Percentiles rank a stretch among this genome's conserved stretches.
Evolutionary conservation across 192 early-diverging fungal species (phyloP).

Genomic region (Funneliformis geosporum): DNA sequence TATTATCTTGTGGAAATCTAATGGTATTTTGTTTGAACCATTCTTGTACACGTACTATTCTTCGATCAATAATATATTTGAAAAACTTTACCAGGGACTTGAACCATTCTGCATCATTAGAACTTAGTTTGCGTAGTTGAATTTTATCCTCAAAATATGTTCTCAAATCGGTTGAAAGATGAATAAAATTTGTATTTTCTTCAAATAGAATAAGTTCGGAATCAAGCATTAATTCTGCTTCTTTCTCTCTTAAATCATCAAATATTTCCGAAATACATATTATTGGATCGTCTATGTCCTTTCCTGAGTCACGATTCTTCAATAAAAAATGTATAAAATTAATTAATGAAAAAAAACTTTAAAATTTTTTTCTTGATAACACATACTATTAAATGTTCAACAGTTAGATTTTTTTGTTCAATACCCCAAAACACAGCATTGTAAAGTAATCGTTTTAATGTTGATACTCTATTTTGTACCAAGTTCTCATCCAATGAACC

Average conservation of each 20-base stretch:
- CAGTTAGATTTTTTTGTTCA: constrained; percentile 3
- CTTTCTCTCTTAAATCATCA: too few relatives aligned
- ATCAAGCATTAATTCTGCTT: too few relatives aligned
- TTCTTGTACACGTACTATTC: constrained; percentile 14
- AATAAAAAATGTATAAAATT: not conserved
- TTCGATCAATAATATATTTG: constrained; percentile 24
- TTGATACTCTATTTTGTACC: constrained; percentile 1
- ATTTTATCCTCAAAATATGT: constrained; percentile 24
- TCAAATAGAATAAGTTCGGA: too few relatives aligned
- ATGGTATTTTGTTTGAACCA: constrained; percentile 26
- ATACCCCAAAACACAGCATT: not conserved
- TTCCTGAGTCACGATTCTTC: too few relatives aligned
- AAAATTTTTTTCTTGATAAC: too few relatives aligned
- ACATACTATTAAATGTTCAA: constrained; percentile 8
- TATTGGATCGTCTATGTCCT: too few relatives aligned
- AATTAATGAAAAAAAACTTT: not conserved
- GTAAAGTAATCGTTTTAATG: constrained; percentile 3
- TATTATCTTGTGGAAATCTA: constrained; percentile 31
- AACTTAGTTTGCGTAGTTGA: not conserved
- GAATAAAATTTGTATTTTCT: not conserved
- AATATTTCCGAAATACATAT: too few relatives aligned
- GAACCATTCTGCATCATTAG: constrained; percentile 27
- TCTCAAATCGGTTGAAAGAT: constrained; percentile 16
- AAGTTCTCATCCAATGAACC: not conserved
- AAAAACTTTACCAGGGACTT: not conserved